Percentiles rank a stretch among this genome's conserved stretches.
Evolutionary conservation across 2,329 filamentous ascomycete species (phyloP).

Genomic region (Phyllosticta paracitricarpa): DNA sequence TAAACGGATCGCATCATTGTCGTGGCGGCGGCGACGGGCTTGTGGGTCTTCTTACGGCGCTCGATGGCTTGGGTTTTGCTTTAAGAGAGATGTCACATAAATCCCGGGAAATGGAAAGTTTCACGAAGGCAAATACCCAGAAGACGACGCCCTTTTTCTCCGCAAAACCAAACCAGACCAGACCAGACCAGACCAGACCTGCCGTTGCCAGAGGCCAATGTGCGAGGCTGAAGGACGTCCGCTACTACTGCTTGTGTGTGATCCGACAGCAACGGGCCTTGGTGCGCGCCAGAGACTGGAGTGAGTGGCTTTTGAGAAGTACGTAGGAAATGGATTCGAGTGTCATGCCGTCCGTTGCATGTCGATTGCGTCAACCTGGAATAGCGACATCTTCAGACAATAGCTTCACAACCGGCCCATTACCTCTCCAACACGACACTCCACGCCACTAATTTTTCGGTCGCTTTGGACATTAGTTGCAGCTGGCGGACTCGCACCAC

Average conservation of each 20-base stretch:
- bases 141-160: neutral
- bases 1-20: constrained; percentile 45
- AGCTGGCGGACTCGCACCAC: too few species aligned
- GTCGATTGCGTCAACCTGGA: neutral
- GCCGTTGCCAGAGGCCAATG: neutral
- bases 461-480: too few species aligned
- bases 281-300: neutral
- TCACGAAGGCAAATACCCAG: constrained; percentile 9
- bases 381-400: neutral
- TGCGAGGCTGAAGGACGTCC: neutral
- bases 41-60: constrained; percentile 13
- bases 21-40: constrained; percentile 20
- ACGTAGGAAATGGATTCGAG: neutral
- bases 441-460: too few species aligned
- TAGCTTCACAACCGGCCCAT: too few species aligned
- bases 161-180: too few species aligned
- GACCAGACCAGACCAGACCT: too few species aligned
- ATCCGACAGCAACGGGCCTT: neutral
- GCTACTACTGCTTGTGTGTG: neutral
- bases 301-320: neutral
- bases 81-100: constrained; percentile 11
- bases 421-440: neutral
- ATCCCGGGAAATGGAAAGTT: constrained; percentile 1
- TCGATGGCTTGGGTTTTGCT: constrained; percentile 9
- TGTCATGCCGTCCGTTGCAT: neutral